phyloP scores from a whole-genome alignment of 352 stramenopile species.

The Thalassiosira livingstoniorum region DNA sequence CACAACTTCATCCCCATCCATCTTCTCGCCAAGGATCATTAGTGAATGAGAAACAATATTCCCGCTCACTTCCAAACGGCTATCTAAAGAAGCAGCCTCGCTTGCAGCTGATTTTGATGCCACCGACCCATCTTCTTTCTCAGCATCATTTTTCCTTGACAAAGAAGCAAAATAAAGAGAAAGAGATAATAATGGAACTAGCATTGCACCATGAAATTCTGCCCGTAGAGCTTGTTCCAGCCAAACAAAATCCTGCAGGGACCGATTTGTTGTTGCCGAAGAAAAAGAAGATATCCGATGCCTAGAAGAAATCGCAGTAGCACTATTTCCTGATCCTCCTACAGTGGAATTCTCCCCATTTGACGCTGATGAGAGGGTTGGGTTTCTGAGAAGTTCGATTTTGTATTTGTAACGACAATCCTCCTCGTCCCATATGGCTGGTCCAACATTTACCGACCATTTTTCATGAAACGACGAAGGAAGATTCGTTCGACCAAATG shows the following conservation, averaged over 20 bases:
- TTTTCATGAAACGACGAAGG: slow-evolving; percentile 30
- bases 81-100: slow-evolving; percentile 12
- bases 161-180: slow-evolving; percentile 48
- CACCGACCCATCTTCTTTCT: slow-evolving; percentile 22
- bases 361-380: no score
- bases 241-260: slow-evolving; percentile 80
- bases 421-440: slow-evolving; percentile 39
- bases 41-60: slow-evolving; percentile 46
- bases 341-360: not conserved
- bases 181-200: slow-evolving; percentile 73
- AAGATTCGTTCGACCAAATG: slow-evolving; percentile 40
- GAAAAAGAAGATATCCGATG: slow-evolving; percentile 45
- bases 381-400: slow-evolving; percentile 38
- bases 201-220: slow-evolving; percentile 75
- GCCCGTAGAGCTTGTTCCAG: slow-evolving; percentile 70
- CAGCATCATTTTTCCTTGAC: not conserved
- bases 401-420: slow-evolving; percentile 50
- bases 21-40: slow-evolving; percentile 47
- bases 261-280: slow-evolving; percentile 60
- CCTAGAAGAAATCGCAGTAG: not conserved
- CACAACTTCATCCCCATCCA: slow-evolving; percentile 61
- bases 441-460: slow-evolving; percentile 36
- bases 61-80: slow-evolving; percentile 16
- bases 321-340: not conserved
- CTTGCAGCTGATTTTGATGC: slow-evolving; percentile 25